These are phyloP conservation scores for Coemansia sp. DNA, from an alignment of 192 early-diverging fungal species.

Conservation along the genomic window DNA sequence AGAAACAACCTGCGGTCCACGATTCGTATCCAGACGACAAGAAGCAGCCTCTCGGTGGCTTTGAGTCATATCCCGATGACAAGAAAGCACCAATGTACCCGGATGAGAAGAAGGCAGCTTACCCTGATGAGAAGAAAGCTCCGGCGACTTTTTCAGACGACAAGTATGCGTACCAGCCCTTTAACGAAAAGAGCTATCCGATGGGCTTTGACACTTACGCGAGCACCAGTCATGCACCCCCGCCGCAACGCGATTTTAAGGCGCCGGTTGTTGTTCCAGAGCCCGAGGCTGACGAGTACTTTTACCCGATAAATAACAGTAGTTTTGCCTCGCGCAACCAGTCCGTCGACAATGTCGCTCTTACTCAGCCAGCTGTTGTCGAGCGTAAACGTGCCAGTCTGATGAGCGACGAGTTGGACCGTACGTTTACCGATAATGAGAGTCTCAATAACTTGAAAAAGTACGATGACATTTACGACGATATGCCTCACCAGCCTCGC, in stretches of 20 bases:
- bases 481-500: background rate
- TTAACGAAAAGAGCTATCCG: constrained; percentile 3
- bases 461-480: constrained; percentile 9
- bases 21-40: background rate
- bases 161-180: constrained; percentile 3
- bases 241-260: background rate
- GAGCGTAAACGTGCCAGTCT: background rate
- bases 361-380: background rate
- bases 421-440: constrained; percentile 2
- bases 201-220: constrained; percentile 9
- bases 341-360: background rate
- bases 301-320: constrained; percentile 9
- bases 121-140: background rate
- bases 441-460: constrained; percentile 2
- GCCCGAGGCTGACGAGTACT: constrained; percentile 5
- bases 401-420: constrained; percentile 1
- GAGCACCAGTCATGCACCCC: constrained; percentile 8
- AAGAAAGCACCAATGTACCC: constrained; percentile 1
- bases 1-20: background rate
- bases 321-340: constrained; percentile 9
- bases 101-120: constrained; percentile 11
- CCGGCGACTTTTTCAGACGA: background rate
- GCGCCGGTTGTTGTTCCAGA: background rate
- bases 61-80: background rate
- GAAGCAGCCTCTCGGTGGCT: background rate